These are phyloP conservation scores for Cardiospermum halicacabum DNA, from an alignment of 345 rosid species.

Conservation along the genomic window DNA sequence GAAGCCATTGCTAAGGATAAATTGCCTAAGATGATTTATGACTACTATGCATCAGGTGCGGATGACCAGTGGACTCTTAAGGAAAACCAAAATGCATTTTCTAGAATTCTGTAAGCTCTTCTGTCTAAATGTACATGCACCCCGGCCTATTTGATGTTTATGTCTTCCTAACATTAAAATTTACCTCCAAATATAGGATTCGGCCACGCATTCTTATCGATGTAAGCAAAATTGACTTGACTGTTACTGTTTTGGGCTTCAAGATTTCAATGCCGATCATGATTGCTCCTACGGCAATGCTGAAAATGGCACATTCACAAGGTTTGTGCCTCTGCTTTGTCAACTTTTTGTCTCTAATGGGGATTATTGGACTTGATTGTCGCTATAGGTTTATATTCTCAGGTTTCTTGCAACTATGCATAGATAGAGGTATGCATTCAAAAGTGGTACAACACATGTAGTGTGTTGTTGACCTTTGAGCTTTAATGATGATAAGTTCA, in stretches of 20 bases:
- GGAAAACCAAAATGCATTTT: constrained; percentile 81
- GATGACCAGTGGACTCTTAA: constrained; percentile 94
- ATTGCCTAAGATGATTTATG: constrained; percentile 89
- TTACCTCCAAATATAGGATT: constrained; percentile 40
- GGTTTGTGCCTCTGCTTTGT: constrained; percentile 31
- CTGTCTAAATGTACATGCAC: neutral
- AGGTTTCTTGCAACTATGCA: neutral
- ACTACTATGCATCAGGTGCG: constrained; percentile 92
- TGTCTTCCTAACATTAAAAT: neutral
- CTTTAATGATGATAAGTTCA: too few relatives aligned
- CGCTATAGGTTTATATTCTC: neutral
- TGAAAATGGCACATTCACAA: constrained; percentile 96
- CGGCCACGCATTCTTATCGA: constrained; percentile 91
- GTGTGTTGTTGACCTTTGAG: too few relatives aligned
- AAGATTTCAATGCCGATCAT: constrained; percentile 93
- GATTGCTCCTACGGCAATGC: constrained; percentile 96
- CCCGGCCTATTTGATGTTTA: neutral
- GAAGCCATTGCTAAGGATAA: constrained; percentile 82
- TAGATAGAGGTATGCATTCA: neutral
- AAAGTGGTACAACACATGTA: too few relatives aligned
- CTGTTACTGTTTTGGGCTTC: constrained; percentile 73
- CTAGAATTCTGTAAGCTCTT: constrained; percentile 68
- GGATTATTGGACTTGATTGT: neutral
- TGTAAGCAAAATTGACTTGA: constrained; percentile 76
- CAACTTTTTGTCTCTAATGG: neutral